Percentiles rank a stretch among this genome's conserved stretches.
These are phyloP conservation scores for Colletotrichum sp. DNA, from an alignment of 2,329 filamentous ascomycete species.

Conservation along the genomic window DNA sequence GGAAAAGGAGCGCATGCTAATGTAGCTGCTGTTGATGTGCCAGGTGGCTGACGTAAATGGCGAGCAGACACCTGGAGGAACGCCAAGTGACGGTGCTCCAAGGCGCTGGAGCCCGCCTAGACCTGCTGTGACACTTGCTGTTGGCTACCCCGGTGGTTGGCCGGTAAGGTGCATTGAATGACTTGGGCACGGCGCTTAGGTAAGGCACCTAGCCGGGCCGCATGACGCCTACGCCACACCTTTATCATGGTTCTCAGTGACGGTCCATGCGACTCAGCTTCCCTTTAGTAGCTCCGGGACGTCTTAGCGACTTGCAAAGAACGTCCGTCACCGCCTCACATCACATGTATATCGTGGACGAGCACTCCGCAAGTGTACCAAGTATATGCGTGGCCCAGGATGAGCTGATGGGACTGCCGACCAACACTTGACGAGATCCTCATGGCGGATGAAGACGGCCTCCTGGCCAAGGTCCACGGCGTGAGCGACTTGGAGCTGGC, in stretches of 20 bases:
- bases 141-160: neutral
- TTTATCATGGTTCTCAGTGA: neutral
- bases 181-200: neutral
- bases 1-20: neutral
- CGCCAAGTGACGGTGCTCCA: neutral
- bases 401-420: constrained; percentile 14
- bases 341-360: neutral
- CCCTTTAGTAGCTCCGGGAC: neutral
- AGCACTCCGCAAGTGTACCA: constrained; percentile 1
- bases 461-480: constrained; percentile 73
- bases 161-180: neutral
- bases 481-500: constrained; percentile 90
- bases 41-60: constrained; percentile 15
- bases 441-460: constrained; percentile 63
- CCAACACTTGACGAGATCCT: constrained; percentile 19
- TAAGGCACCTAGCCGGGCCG: neutral
- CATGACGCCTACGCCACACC: constrained; percentile 8
- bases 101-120: neutral
- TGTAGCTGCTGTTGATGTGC: neutral
- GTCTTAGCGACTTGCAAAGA: neutral
- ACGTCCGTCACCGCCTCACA: neutral
- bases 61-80: neutral
- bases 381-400: neutral
- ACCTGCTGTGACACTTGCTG: neutral
- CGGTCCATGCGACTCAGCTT: neutral